These are phyloP conservation scores for Peniophora sp. DNA, from an alignment of 1,284 basidiomycete species.

Conservation along the genomic window DNA sequence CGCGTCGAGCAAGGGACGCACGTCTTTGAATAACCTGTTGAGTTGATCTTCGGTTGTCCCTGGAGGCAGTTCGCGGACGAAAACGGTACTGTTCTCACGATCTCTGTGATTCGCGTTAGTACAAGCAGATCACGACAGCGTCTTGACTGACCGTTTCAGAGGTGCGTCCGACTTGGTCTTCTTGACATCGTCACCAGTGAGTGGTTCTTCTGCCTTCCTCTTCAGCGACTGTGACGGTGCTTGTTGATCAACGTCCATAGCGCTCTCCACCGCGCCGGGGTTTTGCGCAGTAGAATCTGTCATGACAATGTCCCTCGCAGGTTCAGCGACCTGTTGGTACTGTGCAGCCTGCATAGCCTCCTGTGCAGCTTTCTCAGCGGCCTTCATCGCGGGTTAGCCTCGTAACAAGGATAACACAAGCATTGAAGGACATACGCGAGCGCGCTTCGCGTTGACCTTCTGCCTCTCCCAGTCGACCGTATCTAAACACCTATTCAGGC, in stretches of 20 bases:
- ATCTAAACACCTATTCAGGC: conserved; percentile 61
- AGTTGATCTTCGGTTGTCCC: conserved; percentile 61
- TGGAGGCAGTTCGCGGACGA: conserved; percentile 68
- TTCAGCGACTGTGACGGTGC: conserved; percentile 37
- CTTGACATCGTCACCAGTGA: conserved; percentile 37
- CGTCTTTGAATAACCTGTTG: conserved; percentile 77
- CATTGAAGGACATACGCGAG: conserved; percentile 42
- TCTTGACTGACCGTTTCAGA: conserved; percentile 47
- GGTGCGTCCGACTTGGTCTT: conserved; percentile 48
- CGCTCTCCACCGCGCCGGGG: conserved; percentile 10
- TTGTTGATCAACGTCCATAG: conserved; percentile 48
- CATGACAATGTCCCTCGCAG: conserved; percentile 26
- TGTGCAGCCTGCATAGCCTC: conserved; percentile 42
- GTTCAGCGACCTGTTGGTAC: conserved; percentile 33
- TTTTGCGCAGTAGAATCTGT: background rate
- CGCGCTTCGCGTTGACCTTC: conserved; percentile 55
- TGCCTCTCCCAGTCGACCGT: conserved; percentile 61
- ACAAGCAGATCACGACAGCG: conserved; percentile 8
- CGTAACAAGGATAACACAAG: background rate
- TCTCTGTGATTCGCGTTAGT: conserved; percentile 53
- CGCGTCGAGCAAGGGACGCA: conserved; percentile 29
- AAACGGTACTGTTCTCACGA: conserved; percentile 90
- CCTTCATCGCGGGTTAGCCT: conserved; percentile 27
- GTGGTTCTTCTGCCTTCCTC: conserved; percentile 53
- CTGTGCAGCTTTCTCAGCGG: conserved; percentile 49